These are phyloP conservation scores for Acanthamoeba culbertsoni DNA, from an alignment of 208 protist species.

Conservation along the genomic window DNA sequence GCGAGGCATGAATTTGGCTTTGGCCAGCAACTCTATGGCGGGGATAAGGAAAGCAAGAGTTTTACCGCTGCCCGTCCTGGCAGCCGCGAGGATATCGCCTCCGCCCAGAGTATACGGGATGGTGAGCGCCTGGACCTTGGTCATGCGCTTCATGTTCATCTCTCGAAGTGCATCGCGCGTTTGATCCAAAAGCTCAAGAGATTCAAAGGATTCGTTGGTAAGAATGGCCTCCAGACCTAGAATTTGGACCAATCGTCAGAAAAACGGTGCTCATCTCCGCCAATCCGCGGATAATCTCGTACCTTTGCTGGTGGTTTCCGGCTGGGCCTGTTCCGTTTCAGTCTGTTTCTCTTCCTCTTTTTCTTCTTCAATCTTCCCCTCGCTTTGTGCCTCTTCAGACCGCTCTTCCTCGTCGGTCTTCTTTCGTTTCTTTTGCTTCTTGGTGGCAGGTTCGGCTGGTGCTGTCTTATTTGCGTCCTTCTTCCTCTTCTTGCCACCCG, in stretches of 20 bases:
- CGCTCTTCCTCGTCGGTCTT: neutral
- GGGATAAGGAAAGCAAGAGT: slow-evolving; percentile 98
- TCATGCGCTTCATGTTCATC: slow-evolving; percentile 82
- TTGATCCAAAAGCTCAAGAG: neutral
- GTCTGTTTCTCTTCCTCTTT: neutral
- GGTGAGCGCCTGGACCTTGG: slow-evolving; percentile 94
- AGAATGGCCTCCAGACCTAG: neutral
- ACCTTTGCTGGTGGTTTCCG: too few species aligned
- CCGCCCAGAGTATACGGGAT: slow-evolving; percentile 94
- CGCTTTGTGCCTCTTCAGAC: neutral
- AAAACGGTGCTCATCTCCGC: too few species aligned
- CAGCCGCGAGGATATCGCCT: slow-evolving; percentile 97
- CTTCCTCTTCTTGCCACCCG: neutral
- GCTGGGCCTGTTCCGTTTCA: neutral
- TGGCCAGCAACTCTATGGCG: slow-evolving; percentile 96
- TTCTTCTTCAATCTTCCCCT: neutral
- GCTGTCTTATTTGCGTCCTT: neutral
- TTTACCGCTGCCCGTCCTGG: slow-evolving; percentile 98
- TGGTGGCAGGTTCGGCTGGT: neutral
- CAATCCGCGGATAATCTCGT: too few species aligned
- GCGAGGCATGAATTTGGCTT: slow-evolving; percentile 92
- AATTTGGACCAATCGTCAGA: neutral
- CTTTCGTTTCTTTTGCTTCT: neutral
- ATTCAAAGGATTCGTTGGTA: neutral
- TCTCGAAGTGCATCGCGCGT: neutral